Conservation (phyloP, 2,329 filamentous ascomycete species). For the Aspergillus clavatus region DNA sequence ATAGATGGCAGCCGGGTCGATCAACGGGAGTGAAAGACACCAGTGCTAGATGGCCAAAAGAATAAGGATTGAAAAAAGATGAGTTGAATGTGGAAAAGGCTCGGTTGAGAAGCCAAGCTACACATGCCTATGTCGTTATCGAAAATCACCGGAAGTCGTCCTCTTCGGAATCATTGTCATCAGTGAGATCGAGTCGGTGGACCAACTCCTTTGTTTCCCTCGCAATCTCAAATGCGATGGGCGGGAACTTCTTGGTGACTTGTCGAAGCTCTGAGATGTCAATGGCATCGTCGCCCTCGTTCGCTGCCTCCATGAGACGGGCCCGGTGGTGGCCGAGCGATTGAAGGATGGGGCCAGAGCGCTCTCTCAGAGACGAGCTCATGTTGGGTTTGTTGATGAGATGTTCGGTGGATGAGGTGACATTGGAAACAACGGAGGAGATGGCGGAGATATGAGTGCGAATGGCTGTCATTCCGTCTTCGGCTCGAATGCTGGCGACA, state of each 20-base stretch:
- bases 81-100: background rate
- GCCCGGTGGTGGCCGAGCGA: conserved; percentile 58
- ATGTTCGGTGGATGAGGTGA: conserved; percentile 61
- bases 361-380: conserved; percentile 47
- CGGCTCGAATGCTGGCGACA: conserved; percentile 64
- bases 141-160: conserved; percentile 36
- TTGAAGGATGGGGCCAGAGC: conserved; percentile 38
- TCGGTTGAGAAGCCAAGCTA: background rate
- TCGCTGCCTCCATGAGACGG: conserved; percentile 59
- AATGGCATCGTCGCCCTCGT: conserved; percentile 57
- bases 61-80: background rate
- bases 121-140: background rate
- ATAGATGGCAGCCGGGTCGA: conserved; percentile 6
- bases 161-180: conserved; percentile 33
- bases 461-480: conserved; percentile 60
- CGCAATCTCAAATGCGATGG: conserved; percentile 81
- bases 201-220: conserved; percentile 74
- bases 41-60: conserved; percentile 5
- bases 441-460: conserved; percentile 67
- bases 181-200: conserved; percentile 42
- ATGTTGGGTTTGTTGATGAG: conserved; percentile 47
- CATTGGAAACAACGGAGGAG: conserved; percentile 63
- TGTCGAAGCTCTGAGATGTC: conserved; percentile 47
- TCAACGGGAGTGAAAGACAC: conserved; percentile 4
- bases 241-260: conserved; percentile 68